Conservation (phyloP, 2,329 filamentous ascomycete genomes). For the Aspergillus awamori region DNA sequence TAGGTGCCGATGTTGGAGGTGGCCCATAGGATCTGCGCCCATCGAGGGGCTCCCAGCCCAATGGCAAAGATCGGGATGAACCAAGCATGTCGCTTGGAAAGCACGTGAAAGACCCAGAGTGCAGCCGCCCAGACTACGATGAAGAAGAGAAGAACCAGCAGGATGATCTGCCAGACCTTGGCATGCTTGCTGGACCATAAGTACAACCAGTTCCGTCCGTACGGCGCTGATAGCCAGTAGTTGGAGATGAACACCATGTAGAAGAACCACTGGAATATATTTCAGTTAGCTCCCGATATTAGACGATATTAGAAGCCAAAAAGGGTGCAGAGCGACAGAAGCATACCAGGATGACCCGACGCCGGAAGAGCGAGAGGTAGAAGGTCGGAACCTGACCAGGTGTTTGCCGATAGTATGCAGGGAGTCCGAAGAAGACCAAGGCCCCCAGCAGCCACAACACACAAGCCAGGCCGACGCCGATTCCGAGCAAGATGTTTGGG, state of each 20-base stretch:
- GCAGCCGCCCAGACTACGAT: conserved; percentile 58
- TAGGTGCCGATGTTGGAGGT: conserved; percentile 61
- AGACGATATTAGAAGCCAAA: background rate
- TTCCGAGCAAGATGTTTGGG: background rate
- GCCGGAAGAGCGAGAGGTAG: conserved; percentile 9
- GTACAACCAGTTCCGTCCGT: conserved; percentile 66
- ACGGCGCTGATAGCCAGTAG: conserved; percentile 66
- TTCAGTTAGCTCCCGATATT: conserved; percentile 58
- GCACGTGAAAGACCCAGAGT: conserved; percentile 51
- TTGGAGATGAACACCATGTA: conserved; percentile 65
- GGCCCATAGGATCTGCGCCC: conserved; percentile 69
- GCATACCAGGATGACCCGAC: conserved; percentile 7
- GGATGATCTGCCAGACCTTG: conserved; percentile 57
- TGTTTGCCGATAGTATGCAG: conserved; percentile 2
- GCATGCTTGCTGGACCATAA: conserved; percentile 61
- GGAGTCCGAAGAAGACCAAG: conserved; percentile 5
- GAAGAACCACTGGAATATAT: conserved; percentile 54
- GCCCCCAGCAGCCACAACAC: conserved; percentile 7
- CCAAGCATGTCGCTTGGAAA: conserved; percentile 65
- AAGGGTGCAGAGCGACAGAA: no score
- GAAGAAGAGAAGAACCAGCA: conserved; percentile 52
- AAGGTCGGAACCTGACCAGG: conserved; percentile 5
- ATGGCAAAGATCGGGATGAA: conserved; percentile 68
- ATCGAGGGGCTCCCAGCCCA: conserved; percentile 64
- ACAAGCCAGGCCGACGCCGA: conserved; percentile 6